phyloP scores from a whole-genome alignment of 495 filamentous ascomycete genomes.

The Penicillium robsamsonii region DNA sequence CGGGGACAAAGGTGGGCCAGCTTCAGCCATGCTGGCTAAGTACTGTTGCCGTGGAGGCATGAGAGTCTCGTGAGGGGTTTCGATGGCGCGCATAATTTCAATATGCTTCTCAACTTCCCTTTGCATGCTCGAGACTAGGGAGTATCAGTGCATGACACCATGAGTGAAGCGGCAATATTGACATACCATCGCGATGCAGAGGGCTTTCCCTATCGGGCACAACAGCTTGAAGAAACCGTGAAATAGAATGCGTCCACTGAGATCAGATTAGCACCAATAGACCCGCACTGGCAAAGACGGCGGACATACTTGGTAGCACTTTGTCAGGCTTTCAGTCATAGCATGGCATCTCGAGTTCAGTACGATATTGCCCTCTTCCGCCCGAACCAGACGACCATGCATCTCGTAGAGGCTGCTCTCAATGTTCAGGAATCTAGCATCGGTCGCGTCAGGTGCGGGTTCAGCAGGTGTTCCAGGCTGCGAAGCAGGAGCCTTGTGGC shows the following conservation, averaged over 20 bases:
- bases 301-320: constrained; percentile 66
- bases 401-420: constrained; percentile 85
- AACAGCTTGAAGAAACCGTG: constrained; percentile 65
- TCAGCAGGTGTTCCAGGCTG: constrained; percentile 84
- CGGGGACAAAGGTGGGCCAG: constrained; percentile 82
- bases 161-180: not conserved
- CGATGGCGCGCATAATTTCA: constrained; percentile 66
- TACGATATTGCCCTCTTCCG: constrained; percentile 78
- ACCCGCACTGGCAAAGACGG: not conserved
- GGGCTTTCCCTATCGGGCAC: constrained; percentile 64
- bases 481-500: constrained; percentile 67
- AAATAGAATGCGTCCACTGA: constrained; percentile 74
- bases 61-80: constrained; percentile 73
- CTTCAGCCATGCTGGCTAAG: constrained; percentile 68
- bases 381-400: constrained; percentile 67
- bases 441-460: constrained; percentile 71
- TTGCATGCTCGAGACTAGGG: constrained; percentile 75
- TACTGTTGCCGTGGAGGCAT: constrained; percentile 74
- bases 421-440: constrained; percentile 70
- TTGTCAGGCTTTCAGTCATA: constrained; percentile 75
- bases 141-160: constrained; percentile 16
- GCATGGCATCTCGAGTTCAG: constrained; percentile 78
- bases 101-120: constrained; percentile 80
- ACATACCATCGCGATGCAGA: constrained; percentile 55
- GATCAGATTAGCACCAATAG: constrained; percentile 15